Base-by-base conservation (phyloP, 2,329 filamentous ascomycete species). In the Botrytis medusae region DNA sequence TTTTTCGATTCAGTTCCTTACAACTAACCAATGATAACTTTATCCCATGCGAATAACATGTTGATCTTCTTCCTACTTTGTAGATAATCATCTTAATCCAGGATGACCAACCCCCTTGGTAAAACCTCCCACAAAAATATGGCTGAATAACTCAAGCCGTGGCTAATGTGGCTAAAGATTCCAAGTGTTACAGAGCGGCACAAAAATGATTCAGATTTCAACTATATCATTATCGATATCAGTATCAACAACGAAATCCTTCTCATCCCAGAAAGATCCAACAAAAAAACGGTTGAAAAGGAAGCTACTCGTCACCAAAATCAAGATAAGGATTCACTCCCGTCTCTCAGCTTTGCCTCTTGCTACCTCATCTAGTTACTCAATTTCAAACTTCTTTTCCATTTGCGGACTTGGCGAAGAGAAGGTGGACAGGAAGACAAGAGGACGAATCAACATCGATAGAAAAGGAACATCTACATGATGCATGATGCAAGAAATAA, bases 401-500 rank as follows among this genome's bases (percentile, higher is more conserved):
- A 16, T 16, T 29, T 67, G 44, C 46, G n/a, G 32, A 34, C 64
- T 68, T 54, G 46, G 64, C 64, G 37, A 69, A 69, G 51, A 32
- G 51, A 44, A 54, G 34, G n/a, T 44, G 16, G 51, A 25, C 48
- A 18, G 22, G 37, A 29, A 37, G 44, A 54, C 5, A 18, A 10
- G 9, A 29, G n/a, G 34, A 34, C 67, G 51, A 61, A 69, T 42
- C 67, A 61, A n/a, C 51, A 34, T 69, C 14, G 4, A 60, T 32
- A 22, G 20, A 32, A 25, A 16, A 37, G 4, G 14, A 46, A 65
- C 29, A 65, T 67, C 63, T 14, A 51, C 22, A 67, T 62, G 37
- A 61, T 62, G 57, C 40, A 60, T 40, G 34, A 69, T 54, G 67
- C 68, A 61, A 70, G 68, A 61, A 61, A 61, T 61, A 60, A 70